These are phyloP conservation scores for Geosmithia putterillii DNA, from an alignment of 2,329 filamentous ascomycete species.

Conservation along the genomic window DNA sequence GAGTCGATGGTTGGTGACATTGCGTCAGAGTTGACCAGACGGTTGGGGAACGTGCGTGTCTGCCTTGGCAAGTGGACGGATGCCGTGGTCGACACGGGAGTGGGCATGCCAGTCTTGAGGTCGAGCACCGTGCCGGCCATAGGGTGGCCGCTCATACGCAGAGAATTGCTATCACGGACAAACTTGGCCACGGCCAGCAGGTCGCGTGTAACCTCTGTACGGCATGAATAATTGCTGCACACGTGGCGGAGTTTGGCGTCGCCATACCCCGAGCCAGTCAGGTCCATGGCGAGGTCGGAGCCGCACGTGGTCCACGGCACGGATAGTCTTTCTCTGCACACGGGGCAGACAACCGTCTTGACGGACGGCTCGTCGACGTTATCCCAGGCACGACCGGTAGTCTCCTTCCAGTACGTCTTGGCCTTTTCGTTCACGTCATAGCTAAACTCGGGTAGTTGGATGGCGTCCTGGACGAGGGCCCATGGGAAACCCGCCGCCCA, in stretches of 20 bases:
- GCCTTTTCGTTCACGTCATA: conserved; percentile 36
- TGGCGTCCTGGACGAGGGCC: conserved; percentile 41
- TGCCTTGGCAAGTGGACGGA: neutral
- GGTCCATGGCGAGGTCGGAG: conserved; percentile 10
- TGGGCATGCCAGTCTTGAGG: conserved; percentile 35
- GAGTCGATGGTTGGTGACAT: no score
- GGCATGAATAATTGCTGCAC: conserved; percentile 36
- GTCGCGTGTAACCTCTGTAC: conserved; percentile 38
- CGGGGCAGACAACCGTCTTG: conserved; percentile 42
- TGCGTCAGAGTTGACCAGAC: neutral
- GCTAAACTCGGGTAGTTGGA: conserved; percentile 42
- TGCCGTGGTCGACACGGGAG: neutral
- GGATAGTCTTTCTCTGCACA: conserved; percentile 27
- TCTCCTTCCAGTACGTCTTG: conserved; percentile 29
- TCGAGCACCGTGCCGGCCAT: conserved; percentile 59
- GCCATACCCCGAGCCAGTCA: conserved; percentile 34
- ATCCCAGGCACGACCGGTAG: conserved; percentile 44
- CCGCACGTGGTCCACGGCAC: conserved; percentile 50
- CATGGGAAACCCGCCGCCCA: conserved; percentile 59
- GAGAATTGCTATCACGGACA: conserved; percentile 1
- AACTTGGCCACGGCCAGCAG: conserved; percentile 52
- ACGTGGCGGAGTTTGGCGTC: conserved; percentile 36
- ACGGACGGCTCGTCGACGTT: conserved; percentile 36
- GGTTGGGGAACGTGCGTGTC: neutral
- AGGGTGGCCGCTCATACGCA: conserved; percentile 25